These are phyloP conservation scores for Tolypocladium nubicola DNA, from an alignment of 2,329 filamentous ascomycete species.

Conservation along the genomic window DNA sequence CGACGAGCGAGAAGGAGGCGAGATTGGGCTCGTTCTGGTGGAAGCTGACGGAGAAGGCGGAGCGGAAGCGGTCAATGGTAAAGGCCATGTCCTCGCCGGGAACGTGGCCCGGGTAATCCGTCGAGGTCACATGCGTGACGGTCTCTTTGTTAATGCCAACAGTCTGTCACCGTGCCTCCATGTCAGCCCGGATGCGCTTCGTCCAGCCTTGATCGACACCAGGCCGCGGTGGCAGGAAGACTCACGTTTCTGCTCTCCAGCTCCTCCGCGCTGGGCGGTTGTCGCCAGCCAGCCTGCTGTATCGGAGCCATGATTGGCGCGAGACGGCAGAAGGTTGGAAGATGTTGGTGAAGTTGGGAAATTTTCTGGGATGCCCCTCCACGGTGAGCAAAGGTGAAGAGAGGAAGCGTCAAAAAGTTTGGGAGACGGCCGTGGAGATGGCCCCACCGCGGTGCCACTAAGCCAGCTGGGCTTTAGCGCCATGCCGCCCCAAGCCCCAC, in stretches of 20 bases:
- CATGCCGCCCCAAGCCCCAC: not conserved
- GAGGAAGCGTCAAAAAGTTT: constrained; percentile 1
- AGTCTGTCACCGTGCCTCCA: constrained; percentile 39
- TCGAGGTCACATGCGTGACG: constrained; percentile 78
- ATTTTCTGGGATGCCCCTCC: constrained; percentile 3
- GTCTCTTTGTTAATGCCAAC: constrained; percentile 85
- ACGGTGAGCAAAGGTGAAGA: not conserved
- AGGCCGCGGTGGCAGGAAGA: not conserved
- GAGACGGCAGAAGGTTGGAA: not conserved
- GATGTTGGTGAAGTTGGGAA: not conserved
- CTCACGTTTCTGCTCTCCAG: constrained; percentile 51
- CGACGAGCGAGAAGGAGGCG: constrained; percentile 81
- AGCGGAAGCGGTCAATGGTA: constrained; percentile 61
- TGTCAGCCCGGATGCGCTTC: constrained; percentile 4
- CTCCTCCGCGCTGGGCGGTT: constrained; percentile 40
- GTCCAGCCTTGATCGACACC: not conserved
- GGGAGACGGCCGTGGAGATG: not conserved
- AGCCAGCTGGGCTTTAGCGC: not conserved
- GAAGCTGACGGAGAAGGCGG: constrained; percentile 65
- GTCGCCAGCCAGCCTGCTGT: constrained; percentile 22
- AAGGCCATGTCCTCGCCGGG: constrained; percentile 80
- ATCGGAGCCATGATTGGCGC: constrained; percentile 19
- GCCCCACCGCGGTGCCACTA: not conserved
- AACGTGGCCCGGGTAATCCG: constrained; percentile 85
- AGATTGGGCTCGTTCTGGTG: constrained; percentile 73